Evolutionary conservation across 352 stramenopile species (phyloP).

Genomic region (Globisporangium heterothallicum): DNA sequence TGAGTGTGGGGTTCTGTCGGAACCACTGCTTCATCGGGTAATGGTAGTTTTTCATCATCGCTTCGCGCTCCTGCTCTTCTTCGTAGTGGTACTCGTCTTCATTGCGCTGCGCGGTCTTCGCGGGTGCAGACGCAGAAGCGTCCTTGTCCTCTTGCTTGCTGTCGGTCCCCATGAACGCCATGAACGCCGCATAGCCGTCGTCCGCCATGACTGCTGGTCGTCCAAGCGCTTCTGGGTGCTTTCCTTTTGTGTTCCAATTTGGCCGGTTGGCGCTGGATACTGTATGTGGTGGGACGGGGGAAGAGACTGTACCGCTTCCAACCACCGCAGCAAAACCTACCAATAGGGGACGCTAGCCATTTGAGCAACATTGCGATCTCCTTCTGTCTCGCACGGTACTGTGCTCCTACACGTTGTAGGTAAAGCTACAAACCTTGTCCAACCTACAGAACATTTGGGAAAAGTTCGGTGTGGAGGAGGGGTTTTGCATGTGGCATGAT

Average conservation of each 20-base stretch:
- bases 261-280: conserved; percentile 2
- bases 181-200: conserved; percentile 68
- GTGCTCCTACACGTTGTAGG: neutral
- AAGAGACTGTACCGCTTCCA: neutral
- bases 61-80: conserved; percentile 81
- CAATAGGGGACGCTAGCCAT: neutral
- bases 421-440: neutral
- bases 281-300: neutral
- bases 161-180: conserved; percentile 44
- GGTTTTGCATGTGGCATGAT: neutral
- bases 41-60: conserved; percentile 87
- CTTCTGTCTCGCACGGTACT: neutral
- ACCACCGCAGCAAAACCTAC: neutral
- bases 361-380: neutral
- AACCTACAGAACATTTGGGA: neutral
- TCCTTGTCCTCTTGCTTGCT: neutral
- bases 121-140: neutral
- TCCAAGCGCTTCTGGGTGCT: neutral
- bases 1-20: conserved; percentile 43
- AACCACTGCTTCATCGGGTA: conserved; percentile 89
- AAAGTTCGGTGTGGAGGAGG: neutral
- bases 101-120: neutral
- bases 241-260: conserved; percentile 1
- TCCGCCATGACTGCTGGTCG: conserved; percentile 40
- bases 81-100: conserved; percentile 75